Evolutionary conservation across 768 basidiomycete genomes (phyloP).

Genomic region (Calocera viscosa): DNA sequence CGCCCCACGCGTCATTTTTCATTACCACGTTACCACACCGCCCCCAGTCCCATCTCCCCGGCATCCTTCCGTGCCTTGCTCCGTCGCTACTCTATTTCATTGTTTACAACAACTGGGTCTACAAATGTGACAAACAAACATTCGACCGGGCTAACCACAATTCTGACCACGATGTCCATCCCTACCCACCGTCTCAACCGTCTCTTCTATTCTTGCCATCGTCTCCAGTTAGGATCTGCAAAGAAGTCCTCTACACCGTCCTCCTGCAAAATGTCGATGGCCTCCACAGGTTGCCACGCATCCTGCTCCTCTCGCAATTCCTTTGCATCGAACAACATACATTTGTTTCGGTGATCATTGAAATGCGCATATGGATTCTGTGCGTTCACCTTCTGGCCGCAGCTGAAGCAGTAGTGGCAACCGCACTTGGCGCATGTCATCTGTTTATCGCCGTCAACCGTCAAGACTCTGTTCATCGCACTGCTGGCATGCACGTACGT

Average conservation of each 20-base stretch:
- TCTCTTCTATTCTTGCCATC: slow-evolving; percentile 2
- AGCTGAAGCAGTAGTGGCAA: slow-evolving; percentile 73
- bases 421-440: slow-evolving; percentile 68
- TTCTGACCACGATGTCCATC: too few species aligned
- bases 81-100: neutral
- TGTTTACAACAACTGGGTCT: neutral
- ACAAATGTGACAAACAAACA: neutral
- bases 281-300: slow-evolving; percentile 40
- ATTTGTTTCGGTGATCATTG: slow-evolving; percentile 7
- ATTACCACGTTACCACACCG: neutral
- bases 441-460: slow-evolving; percentile 28
- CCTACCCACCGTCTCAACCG: too few species aligned
- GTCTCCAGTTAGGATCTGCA: neutral
- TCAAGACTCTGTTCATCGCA: slow-evolving; percentile 15
- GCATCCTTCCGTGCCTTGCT: neutral
- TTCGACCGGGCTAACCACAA: neutral
- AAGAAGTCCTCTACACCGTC: neutral
- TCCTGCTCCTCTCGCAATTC: slow-evolving; percentile 20
- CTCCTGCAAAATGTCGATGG: slow-evolving; percentile 26
- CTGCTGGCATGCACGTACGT: slow-evolving; percentile 45
- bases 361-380: slow-evolving; percentile 58
- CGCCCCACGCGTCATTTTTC: neutral
- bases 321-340: slow-evolving; percentile 11
- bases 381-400: slow-evolving; percentile 42
- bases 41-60: neutral